Base-by-base conservation (phyloP, 2,329 filamentous ascomycete genomes). In the Fusarium euwallaceae region DNA sequence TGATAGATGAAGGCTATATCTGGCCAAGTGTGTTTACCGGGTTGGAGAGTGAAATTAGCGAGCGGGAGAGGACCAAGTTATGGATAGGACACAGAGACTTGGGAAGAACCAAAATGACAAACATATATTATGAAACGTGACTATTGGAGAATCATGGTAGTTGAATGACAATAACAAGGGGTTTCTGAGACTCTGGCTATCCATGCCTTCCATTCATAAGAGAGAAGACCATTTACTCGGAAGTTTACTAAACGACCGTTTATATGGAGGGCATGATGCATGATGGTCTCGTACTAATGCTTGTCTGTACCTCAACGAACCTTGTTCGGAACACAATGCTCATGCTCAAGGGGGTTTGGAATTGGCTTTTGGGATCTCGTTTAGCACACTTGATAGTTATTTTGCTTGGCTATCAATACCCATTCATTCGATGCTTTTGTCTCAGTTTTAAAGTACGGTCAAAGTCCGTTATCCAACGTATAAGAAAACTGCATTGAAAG, bases 1-100 rank as follows among this genome's bases (percentile, higher is more conserved):
- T 75, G 72, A 62, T 64, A 61, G 62, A 75, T 66, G 64, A 43
- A 36, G 11, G 8, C 29, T 10, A 24, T 39, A 58, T 61, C 53
- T 27, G 43, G 43, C 45, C 37, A 43, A 36, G 41, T 62, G 24
- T 32, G 24, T 55, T 63, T 55, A 56, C 24, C 17, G 24, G 43
- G 24, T 32, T 39, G 51, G 64, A 34, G 60, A 56, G 48, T 60
- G 24, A 66, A 62, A 39, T 74, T 69, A 48, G 63, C 55, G 56
- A 59, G 29, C 56, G 48, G 66, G 51, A 39, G 43, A 55, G 14
- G 45, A 64, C 22, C n/a, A 32, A 16, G 20, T 41, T n/a, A 29
- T 41, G 36, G 37, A 22, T 34, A 64, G 34, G 24, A 43, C 29
- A 7, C 27, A 27, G 48, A 39, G 53, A 43, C 34, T 16, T 34